Conservation (phyloP, 257 asterid genomes). For the Rubia yunnanensis region DNA sequence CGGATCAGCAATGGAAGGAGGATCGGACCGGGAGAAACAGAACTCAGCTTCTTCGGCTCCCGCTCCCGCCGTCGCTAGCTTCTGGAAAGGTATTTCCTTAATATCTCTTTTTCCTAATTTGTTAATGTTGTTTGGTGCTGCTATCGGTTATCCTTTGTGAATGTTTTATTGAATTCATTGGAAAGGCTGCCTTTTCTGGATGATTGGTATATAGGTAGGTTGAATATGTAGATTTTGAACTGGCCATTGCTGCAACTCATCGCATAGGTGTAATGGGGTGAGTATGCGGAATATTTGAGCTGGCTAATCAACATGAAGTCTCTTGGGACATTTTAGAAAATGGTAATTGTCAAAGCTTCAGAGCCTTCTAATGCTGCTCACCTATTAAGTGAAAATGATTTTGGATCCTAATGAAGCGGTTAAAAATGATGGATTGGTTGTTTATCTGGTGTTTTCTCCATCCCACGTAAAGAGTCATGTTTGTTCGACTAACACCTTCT, state of each 20-base stretch:
- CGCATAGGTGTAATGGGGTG: background rate
- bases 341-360: background rate
- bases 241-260: background rate
- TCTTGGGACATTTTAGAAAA: background rate
- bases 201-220: background rate
- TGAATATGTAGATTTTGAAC: background rate
- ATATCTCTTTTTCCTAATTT: background rate
- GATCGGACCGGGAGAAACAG: constrained; percentile 69
- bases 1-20: constrained; percentile 72
- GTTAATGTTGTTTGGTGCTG: background rate
- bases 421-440: background rate
- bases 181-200: background rate
- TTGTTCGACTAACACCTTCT: too few relatives aligned
- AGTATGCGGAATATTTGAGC: background rate
- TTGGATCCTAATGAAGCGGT: background rate
- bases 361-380: background rate
- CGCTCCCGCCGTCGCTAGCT: constrained; percentile 61
- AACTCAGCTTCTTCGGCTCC: constrained; percentile 60
- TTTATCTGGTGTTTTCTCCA: background rate
- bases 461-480: too few relatives aligned
- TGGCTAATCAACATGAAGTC: background rate
- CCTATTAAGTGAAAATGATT: background rate
- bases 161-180: background rate
- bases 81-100: constrained; percentile 71
- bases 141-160: background rate